phyloP scores from a whole-genome alignment of 2,329 filamentous ascomycete genomes.

The Penicillium sp. region DNA sequence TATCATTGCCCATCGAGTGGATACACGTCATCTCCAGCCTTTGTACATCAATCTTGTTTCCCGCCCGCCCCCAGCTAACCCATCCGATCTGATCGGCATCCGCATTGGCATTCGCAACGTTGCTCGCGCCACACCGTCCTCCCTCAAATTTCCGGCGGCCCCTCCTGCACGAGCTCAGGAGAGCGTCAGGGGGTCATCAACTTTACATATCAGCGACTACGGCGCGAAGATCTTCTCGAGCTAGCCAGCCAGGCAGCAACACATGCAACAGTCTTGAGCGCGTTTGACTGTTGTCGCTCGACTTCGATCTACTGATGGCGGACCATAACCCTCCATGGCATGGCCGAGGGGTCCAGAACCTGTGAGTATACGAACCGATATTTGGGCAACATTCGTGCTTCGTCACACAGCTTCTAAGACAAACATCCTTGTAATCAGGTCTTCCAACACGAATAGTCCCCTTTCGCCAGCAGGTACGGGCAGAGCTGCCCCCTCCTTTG shows the following conservation, averaged over 20 bases:
- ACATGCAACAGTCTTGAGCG: conserved; percentile 17
- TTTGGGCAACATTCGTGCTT: not conserved
- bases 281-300: conserved; percentile 1
- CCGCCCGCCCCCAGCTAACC: conserved; percentile 11
- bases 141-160: conserved; percentile 7
- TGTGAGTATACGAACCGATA: conserved; percentile 24
- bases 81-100: conserved; percentile 24
- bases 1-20: not conserved
- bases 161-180: not conserved
- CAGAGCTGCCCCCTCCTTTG: conserved; percentile 62
- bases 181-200: not conserved
- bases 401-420: conserved; percentile 18
- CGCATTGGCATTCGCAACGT: conserved; percentile 13
- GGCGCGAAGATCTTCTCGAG: not conserved
- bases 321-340: conserved; percentile 28
- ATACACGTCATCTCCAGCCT: conserved; percentile 19
- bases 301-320: conserved; percentile 27
- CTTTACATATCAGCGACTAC: not conserved
- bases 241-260: conserved; percentile 15
- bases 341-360: conserved; percentile 26
- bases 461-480: conserved; percentile 30
- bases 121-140: conserved; percentile 23
- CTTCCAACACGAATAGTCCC: conserved; percentile 29
- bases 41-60: conserved; percentile 23
- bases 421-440: conserved; percentile 5